phyloP scores from a whole-genome alignment of 176 grass and related monocot species.

The Musa beccarii region DNA sequence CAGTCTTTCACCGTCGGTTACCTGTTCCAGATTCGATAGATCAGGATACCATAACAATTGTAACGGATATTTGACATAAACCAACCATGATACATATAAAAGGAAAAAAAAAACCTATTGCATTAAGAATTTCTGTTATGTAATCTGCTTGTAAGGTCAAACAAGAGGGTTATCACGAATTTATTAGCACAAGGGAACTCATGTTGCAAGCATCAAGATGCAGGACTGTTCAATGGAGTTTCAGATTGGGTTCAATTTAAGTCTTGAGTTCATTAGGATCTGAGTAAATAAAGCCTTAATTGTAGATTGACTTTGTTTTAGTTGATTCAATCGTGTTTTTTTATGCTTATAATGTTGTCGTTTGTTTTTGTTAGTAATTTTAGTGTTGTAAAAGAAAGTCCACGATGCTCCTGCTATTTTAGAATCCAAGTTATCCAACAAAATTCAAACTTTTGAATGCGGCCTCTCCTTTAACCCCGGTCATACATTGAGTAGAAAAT shows the following conservation, averaged over 20 bases:
- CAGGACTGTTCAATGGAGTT: not conserved
- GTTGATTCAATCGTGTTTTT: too few species aligned
- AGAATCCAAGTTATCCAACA: too few species aligned
- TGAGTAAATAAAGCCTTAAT: not conserved
- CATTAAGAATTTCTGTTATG: not conserved
- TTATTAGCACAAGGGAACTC: not conserved
- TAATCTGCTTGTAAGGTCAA: not conserved
- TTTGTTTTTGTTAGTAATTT: too few species aligned
- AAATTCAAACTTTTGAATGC: too few species aligned
- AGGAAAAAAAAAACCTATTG: not conserved
- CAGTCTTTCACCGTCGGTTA: constrained; percentile 86
- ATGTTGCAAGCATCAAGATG: not conserved
- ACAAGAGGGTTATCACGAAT: not conserved
- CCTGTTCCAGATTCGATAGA: constrained; percentile 36
- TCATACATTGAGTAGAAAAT: too few species aligned
- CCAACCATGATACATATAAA: not conserved
- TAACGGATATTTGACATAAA: not conserved
- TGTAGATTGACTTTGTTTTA: too few species aligned
- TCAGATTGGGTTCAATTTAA: too few species aligned
- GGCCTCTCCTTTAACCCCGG: too few species aligned
- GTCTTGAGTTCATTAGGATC: not conserved
- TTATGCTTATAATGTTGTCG: too few species aligned
- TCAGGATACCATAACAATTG: not conserved
- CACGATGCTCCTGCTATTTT: too few species aligned
- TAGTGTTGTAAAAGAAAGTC: too few species aligned